phyloP scores from a whole-genome alignment of 495 filamentous ascomycete genomes.

The Daldinia concentrica region DNA sequence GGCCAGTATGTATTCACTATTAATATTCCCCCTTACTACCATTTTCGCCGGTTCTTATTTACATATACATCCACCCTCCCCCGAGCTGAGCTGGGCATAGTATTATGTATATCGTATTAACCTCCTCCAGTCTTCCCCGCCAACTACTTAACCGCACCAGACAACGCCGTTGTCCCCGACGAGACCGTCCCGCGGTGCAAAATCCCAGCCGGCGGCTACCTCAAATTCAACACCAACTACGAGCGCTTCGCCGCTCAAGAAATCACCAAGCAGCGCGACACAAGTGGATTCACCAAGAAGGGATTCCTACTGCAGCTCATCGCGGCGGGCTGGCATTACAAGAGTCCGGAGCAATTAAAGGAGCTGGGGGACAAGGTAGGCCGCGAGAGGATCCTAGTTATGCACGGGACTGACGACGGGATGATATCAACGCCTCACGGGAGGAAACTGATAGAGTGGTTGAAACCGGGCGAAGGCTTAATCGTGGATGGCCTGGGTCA shows the following conservation, averaged over 20 bases:
- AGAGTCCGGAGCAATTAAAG: constrained; percentile 68
- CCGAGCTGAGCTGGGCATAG: not conserved
- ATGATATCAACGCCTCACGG: constrained; percentile 79
- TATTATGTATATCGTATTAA: not conserved
- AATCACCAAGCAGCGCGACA: constrained; percentile 68
- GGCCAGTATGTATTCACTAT: constrained; percentile 15
- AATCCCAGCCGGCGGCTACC: constrained; percentile 43
- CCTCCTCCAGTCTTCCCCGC: constrained; percentile 63
- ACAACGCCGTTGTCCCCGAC: constrained; percentile 61
- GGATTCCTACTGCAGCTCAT: constrained; percentile 81
- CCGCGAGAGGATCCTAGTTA: constrained; percentile 73
- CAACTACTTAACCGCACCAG: constrained; percentile 67
- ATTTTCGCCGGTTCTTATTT: constrained; percentile 19
- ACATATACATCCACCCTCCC: not conserved
- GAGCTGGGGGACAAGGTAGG: constrained; percentile 72
- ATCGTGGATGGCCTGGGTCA: constrained; percentile 75
- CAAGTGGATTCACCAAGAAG: constrained; percentile 62
- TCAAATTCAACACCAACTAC: constrained; percentile 74
- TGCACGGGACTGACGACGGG: constrained; percentile 76
- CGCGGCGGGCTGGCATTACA: constrained; percentile 82
- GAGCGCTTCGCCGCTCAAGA: constrained; percentile 83
- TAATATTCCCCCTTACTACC: not conserved
- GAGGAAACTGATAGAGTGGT: constrained; percentile 62
- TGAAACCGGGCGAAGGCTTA: constrained; percentile 58
- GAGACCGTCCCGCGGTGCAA: constrained; percentile 41